phyloP scores from a whole-genome alignment of 345 rosid genomes.

The Erodium maritimum region DNA sequence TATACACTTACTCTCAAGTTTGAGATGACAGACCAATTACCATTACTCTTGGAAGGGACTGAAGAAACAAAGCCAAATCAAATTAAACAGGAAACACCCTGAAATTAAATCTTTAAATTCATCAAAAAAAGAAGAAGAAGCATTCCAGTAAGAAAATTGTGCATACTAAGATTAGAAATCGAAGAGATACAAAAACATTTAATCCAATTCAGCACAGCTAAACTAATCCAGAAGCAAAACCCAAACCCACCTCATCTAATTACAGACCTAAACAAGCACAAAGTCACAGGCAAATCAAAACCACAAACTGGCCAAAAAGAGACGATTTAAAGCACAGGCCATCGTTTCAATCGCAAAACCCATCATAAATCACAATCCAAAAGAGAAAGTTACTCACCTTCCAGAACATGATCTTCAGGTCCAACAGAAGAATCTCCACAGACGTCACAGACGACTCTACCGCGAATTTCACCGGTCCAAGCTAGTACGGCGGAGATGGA shows the following conservation, averaged over 20 bases:
- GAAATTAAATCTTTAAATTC: background rate
- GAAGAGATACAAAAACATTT: background rate
- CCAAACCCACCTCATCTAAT: too few species aligned
- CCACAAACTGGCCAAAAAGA: background rate
- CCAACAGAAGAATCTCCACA: constrained; percentile 86
- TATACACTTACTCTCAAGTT: background rate
- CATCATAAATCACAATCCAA: background rate
- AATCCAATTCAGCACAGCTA: background rate
- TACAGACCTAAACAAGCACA: background rate
- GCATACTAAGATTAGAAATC: background rate
- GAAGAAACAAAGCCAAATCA: background rate
- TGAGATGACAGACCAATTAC: background rate
- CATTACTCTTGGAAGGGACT: background rate
- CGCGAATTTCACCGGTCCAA: constrained; percentile 93
- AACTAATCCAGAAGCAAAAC: background rate
- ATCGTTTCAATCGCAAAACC: background rate
- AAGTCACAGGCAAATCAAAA: background rate
- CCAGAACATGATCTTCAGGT: constrained; percentile 85
- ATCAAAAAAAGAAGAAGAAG: too few species aligned
- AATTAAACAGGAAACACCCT: background rate
- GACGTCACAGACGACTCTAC: constrained; percentile 87
- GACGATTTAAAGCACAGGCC: background rate
- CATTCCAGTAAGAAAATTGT: background rate
- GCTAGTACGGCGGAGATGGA: constrained; percentile 32
- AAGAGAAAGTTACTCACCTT: constrained; percentile 32